Evolutionary conservation across 331 rosid species (phyloP), one percentile per base, ranked within the genome.

Genomic region (Acacia pycnantha): DNA sequence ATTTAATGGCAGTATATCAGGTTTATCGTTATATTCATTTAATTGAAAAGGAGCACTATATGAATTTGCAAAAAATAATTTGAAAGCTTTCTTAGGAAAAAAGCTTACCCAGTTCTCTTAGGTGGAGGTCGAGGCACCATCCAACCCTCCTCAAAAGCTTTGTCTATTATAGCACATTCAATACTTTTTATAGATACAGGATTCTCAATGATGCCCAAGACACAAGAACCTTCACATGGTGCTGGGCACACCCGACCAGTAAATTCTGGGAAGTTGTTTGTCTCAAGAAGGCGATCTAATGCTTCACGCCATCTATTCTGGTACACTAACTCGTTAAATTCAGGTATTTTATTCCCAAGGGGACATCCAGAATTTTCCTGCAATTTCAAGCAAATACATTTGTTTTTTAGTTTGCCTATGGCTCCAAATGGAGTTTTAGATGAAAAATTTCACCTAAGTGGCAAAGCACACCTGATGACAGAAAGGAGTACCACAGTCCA

Each of bases 401-500:
- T 51, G 56, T 13, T 16, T 31, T 64, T 65, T 65, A 65, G 86
- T 70, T 44, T 31, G 70, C 75, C 41, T 26, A 46, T 31, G 11
- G 56, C 22, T 54, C 27, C 65, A 41, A 46, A 64, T 22, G 51
- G 66, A 75, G 59, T 19, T n/a, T 35, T 16, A 58, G 44, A 78
- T 22, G n/a, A 26, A 74, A 75, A 81, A 13, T n/a, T 61, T 14
- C 41, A 40, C 18, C 33, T 24, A 68, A 68, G 21, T 26, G 54
- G 46, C 31, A 64, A 71, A 16, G 70, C 75, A 74, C 79, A 96
- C 99, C 92, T 96, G 99, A 88, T 94, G 99, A 87, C 99, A 96
- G 87, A 95, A 95, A 68, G 99, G 99, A 78, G 99, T 96, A 27
- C 99, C 99, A 77, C 99, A 96, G 81, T 96, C 99, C 99, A 96